These are phyloP conservation scores for Canna indica DNA, from an alignment of 176 grass and related monocot species.

Conservation along the genomic window DNA sequence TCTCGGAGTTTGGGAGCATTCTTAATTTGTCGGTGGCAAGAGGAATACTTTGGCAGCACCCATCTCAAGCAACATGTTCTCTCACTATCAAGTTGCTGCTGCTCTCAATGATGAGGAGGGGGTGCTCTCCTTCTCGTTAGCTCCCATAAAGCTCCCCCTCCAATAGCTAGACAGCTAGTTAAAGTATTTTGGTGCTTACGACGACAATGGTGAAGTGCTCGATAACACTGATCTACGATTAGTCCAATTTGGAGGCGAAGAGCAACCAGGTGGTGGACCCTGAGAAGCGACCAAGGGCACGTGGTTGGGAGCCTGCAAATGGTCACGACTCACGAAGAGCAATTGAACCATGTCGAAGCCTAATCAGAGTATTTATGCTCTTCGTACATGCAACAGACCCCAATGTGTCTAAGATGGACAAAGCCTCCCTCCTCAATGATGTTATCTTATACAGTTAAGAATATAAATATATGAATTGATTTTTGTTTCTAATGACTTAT, in stretches of 20 bases:
- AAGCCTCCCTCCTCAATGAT: conserved; percentile 71
- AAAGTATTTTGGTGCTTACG: not conserved
- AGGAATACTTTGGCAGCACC: too few relatives aligned
- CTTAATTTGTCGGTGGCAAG: too few relatives aligned
- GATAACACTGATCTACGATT: conserved; percentile 62
- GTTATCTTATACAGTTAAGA: conserved; percentile 92
- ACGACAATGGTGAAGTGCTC: conserved; percentile 21
- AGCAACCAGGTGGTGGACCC: conserved; percentile 73
- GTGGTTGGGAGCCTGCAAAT: conserved; percentile 88
- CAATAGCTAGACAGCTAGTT: conserved; percentile 2
- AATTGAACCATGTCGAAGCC: conserved; percentile 94
- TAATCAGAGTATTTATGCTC: conserved; percentile 88
- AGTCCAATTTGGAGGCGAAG: conserved; percentile 80
- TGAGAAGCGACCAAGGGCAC: conserved; percentile 77
- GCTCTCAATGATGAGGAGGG: conserved; percentile 73
- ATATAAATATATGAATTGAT: conserved; percentile 52
- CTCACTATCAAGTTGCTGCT: conserved; percentile 80
- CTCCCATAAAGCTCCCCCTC: conserved; percentile 35
- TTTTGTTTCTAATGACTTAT: too few relatives aligned
- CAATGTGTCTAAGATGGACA: conserved; percentile 92
- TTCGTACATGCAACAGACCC: conserved; percentile 89
- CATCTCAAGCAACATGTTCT: too few relatives aligned
- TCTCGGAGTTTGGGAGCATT: too few relatives aligned
- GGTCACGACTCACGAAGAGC: conserved; percentile 90
- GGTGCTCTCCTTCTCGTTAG: conserved; percentile 84